Evolutionary conservation across 352 stramenopile genomes (phyloP), one percentile per base, ranked within the genome.

Genomic region (Phytophthora uliginosa): DNA sequence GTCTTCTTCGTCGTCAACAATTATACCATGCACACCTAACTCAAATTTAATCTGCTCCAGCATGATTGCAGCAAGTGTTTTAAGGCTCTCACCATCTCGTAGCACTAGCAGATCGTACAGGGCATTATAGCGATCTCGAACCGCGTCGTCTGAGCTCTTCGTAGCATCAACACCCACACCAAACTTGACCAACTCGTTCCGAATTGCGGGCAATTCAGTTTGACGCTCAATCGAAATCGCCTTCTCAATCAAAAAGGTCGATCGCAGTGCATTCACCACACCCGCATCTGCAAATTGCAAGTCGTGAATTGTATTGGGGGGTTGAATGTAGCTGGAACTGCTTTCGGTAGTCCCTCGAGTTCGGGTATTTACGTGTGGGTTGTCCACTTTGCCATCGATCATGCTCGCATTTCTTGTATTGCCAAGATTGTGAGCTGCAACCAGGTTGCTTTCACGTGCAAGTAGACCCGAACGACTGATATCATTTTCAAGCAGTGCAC

Each of bases 51-150:
- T 95, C 51, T 89, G 86, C 48, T 76, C 67, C 17, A 95, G 68
- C 58, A 93, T 79, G 9, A 78, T 74, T 22, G 78, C 66, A 7
- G 88, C 88, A 12, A 93, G 77, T 12, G 77, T 58, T 53, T 85
- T 82, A 20, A 94, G 80, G 58, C 85, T 90, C 56, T 93, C 85
- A 4, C 88, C 88, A 50, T 93, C 86, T 31, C 85, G 84, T 22
- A 94, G 69, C 1, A 93, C 84, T 42, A 94, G 83, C 42, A 89
- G 73, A 38, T 92, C 86, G 45, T 91, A 95, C 28, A 95, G 51
- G 1, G 52, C 38, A 10, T 76, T 71, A 42, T 94, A 95, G 34
- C 86, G 85, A 2, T 84, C 72, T 17, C 52, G 48, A 1, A 47
- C 52, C 15, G 42, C 17, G 10, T 64, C 56, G 7, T 76, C 71